Base-by-base conservation (phyloP, 106 monocot species). In the Apostasia ramifera region DNA sequence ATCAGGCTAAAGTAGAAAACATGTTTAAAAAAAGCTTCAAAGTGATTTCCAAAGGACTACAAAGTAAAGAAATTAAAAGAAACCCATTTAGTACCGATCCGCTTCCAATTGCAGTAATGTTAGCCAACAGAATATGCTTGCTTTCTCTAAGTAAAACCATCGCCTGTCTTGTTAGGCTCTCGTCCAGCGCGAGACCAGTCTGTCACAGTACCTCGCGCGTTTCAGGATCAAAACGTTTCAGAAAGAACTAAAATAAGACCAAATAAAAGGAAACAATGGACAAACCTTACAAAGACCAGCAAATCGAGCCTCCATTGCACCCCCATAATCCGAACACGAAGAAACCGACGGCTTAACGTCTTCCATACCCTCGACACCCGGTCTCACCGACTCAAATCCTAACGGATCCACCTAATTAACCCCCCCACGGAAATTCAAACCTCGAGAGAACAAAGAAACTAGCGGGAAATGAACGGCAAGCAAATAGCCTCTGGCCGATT, bases 281-380 rank as follows among this genome's bases (percentile, higher is more conserved):
- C 62, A 61, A 66, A 92, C 92, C 86, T 86, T 89, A 89, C 91
- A 92, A 2, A 87, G 67, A 68, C 77, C 82, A 5, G 78, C 76
- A 51, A 97, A 87, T n/a, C 92, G 86, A 66, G 78, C 61, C 46
- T 89, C 89, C 82, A 88, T 77, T 4, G 81, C 55, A 44, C 47
- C 80, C 2, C 57, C 80, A 13, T 79, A 80, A 57, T 74, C 81
- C 8, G 66, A 67, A 44, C 13, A 44, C 6, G 70, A 71, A 8
- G 71, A 55, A 52, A 45, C 15, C 39, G 61, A 47, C 57, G 71
- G 83, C 71, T 71, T 83, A 43, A 55, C 54, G 26, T 67, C 74
- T 55, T 75, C 75, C 78, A 78, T 79, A 1, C 40, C 53, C 8
- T 0, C n/a, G 12, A n/a, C 51, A 26, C 42, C 15, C 26, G 70